Percentiles rank a stretch among this genome's conserved stretches.
Conservation (phyloP, 2,329 filamentous ascomycete genomes). For the Diaporthe citri region DNA sequence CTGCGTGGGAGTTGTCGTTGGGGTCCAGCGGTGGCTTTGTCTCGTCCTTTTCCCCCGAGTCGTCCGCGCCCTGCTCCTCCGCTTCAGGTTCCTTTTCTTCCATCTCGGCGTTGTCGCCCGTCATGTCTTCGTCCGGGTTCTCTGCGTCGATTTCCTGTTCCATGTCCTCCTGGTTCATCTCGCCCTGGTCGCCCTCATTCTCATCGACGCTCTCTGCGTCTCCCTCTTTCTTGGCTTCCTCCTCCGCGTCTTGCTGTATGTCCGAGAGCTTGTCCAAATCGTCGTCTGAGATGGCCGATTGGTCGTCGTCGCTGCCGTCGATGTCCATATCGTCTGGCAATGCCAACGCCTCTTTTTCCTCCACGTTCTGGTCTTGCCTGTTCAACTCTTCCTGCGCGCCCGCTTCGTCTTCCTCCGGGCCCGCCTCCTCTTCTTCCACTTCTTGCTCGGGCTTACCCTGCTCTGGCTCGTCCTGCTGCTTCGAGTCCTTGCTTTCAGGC, state of each 20-base stretch:
- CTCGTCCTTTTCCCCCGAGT: constrained; percentile 57
- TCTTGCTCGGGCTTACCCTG: constrained; percentile 54
- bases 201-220: constrained; percentile 48
- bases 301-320: constrained; percentile 46
- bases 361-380: constrained; percentile 68
- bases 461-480: constrained; percentile 59
- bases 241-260: constrained; percentile 46
- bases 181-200: constrained; percentile 56
- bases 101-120: constrained; percentile 39
- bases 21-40: constrained; percentile 50
- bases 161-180: constrained; percentile 74
- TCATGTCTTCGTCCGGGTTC: constrained; percentile 37
- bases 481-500: constrained; percentile 55
- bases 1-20: constrained; percentile 64
- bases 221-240: constrained; percentile 45
- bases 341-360: constrained; percentile 47
- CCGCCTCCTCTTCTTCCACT: constrained; percentile 55
- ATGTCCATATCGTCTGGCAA: constrained; percentile 49
- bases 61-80: constrained; percentile 49
- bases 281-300: constrained; percentile 38
- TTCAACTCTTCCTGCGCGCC: constrained; percentile 68
- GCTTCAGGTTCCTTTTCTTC: constrained; percentile 47
- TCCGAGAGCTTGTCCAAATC: constrained; percentile 61
- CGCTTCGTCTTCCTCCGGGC: constrained; percentile 69
- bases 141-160: constrained; percentile 59